Evolutionary conservation across 768 basidiomycete species (phyloP), one percentile per base, ranked within the genome.

Genomic region (Fibroporia radiculosa): DNA sequence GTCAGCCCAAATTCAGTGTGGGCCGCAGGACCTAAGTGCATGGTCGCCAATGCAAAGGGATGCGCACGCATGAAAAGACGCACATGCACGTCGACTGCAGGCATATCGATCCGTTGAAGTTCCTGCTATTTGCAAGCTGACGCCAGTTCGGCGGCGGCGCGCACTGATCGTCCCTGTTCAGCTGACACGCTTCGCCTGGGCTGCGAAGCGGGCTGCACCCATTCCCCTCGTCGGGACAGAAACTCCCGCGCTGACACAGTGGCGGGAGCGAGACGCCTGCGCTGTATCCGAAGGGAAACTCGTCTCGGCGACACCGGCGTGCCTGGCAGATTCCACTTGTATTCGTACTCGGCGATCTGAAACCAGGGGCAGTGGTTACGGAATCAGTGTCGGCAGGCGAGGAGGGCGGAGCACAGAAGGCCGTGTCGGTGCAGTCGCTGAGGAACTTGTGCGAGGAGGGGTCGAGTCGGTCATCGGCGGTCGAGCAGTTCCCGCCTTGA

Each of bases 191-290:
- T 6, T 57, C 62, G 0, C 80, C 81, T 2, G 71, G 58, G 1
- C 56, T 45, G 0, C 68, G 58, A 35, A 74, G 60, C 4, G 57
- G 51, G 26, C 64, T 54, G 57, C 83, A 86, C 3, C 70, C 72
- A 51, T 73, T 72, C 11, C 77, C 80, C 54, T 82, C 78, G 52
- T 86, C 82, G 1, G 80, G 80, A 52, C 82, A 84, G 62, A 79
- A 84, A n/a, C 64, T 59, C 6, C 72, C 78, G 13, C 47, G 38
- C 1, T 63, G 54, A 52, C 83, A 86, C 26, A 76, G 59, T 0
- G 76, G 72, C 1, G 82, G 82, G 7, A 81, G 56, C 1, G 52
- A 43, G 8, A 66, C 63, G 3, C 54, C 53, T 2, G 56, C 29
- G 5, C 48, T 56, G 56, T 66, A 79, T 31, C 73, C 75, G 47